A percentile compares a stretch with the other conserved stretches of the same genome.
Conservation (phyloP, 2,329 filamentous ascomycete species). For the Aspergillus neoniger region DNA sequence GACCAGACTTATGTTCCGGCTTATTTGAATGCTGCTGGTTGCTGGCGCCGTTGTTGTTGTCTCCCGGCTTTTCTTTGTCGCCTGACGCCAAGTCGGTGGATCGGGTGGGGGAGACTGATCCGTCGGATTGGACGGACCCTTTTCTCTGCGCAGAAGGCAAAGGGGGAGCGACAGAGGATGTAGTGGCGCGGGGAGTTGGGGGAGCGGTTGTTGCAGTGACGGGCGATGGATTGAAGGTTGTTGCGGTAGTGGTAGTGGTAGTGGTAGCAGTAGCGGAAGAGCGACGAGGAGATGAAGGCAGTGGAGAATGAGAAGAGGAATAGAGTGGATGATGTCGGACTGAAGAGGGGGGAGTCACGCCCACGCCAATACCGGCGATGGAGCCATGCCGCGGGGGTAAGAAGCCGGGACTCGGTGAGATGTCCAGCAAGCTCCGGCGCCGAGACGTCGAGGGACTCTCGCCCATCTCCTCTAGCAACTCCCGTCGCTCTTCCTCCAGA, state of each 20-base stretch:
- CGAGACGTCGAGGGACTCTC: constrained; percentile 58
- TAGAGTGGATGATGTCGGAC: constrained; percentile 30
- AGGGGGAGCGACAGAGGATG: constrained; percentile 9
- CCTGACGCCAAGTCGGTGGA: constrained; percentile 14
- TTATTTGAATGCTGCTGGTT: neutral
- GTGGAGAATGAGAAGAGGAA: constrained; percentile 35
- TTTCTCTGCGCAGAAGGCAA: constrained; percentile 11
- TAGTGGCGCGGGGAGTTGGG: constrained; percentile 10
- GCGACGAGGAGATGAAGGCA: constrained; percentile 19
- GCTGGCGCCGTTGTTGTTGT: constrained; percentile 22
- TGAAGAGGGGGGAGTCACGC: constrained; percentile 34
- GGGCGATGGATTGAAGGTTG: constrained; percentile 13
- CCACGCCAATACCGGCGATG: constrained; percentile 41
- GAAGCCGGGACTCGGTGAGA: constrained; percentile 54
- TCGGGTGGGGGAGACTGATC: constrained; percentile 18
- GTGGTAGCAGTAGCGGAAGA: constrained; percentile 16
- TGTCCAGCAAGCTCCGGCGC: constrained; percentile 68
- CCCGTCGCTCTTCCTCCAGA: constrained; percentile 74
- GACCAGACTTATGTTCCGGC: constrained; percentile 29
- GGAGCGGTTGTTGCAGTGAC: constrained; percentile 26
- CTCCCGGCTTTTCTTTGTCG: constrained; percentile 15
- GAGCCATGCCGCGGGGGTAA: constrained; percentile 39
- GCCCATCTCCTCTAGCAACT: constrained; percentile 67
- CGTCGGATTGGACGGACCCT: constrained; percentile 11
- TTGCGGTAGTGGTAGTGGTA: constrained; percentile 10